phyloP scores from a whole-genome alignment of 176 grass and related monocot genomes.

The Bolboschoenus planiculmis region DNA sequence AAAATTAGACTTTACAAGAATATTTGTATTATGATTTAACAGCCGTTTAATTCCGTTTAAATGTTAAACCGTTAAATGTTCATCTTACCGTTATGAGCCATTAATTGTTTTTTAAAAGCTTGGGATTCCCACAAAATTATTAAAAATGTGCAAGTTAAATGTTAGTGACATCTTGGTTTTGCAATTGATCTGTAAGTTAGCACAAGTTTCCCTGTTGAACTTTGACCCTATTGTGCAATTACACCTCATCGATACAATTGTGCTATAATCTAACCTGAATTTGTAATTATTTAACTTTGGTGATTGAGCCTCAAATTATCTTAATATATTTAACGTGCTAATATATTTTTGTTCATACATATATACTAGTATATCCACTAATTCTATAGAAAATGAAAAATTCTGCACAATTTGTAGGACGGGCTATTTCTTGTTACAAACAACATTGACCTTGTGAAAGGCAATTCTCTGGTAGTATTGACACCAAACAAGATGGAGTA shows the following conservation, averaged over 20 bases:
- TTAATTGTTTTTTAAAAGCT: no score
- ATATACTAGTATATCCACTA: background rate
- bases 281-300: background rate
- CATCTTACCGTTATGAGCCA: no score
- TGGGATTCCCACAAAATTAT: no score
- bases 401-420: slow-evolving; percentile 52
- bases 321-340: background rate
- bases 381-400: background rate
- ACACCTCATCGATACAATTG: background rate
- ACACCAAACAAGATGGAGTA: slow-evolving; percentile 94
- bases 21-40: no score
- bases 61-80: no score
- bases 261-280: background rate
- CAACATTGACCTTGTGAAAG: slow-evolving; percentile 59
- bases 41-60: no score
- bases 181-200: background rate
- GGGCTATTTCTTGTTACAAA: slow-evolving; percentile 78
- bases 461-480: slow-evolving; percentile 57
- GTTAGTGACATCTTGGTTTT: background rate
- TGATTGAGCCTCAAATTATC: slow-evolving; percentile 1
- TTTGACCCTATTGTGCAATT: background rate
- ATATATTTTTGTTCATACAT: background rate
- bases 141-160: background rate
- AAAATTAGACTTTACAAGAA: no score
- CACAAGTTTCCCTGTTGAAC: background rate